Evolutionary conservation across 345 rosid species (phyloP).

Genomic region (Arabidopsis arenosa): DNA sequence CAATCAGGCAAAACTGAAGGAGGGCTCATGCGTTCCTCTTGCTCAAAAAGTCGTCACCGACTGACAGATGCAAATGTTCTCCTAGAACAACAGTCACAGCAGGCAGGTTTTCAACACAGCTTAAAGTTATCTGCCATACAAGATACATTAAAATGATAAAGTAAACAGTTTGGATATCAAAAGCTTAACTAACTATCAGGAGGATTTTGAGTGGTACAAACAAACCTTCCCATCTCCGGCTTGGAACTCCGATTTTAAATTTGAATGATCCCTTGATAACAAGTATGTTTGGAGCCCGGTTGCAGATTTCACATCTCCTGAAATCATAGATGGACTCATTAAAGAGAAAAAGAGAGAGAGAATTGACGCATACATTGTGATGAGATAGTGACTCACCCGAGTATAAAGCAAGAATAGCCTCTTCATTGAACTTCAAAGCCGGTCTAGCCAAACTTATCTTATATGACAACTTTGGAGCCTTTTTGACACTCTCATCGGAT

Average conservation of each 20-base stretch:
- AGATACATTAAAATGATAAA: background rate
- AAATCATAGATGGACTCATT: conserved; percentile 27
- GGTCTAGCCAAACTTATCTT: conserved; percentile 73
- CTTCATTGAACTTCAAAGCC: conserved; percentile 56
- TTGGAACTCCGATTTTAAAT: conserved; percentile 78
- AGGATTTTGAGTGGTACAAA: background rate
- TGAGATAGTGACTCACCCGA: conserved; percentile 54
- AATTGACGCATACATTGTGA: background rate
- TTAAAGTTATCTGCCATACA: conserved; percentile 57
- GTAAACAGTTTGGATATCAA: background rate
- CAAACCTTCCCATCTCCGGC: conserved; percentile 77
- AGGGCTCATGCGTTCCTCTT: conserved; percentile 20
- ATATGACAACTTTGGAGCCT: conserved; percentile 59
- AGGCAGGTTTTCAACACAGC: conserved; percentile 66
- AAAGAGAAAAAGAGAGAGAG: conserved; percentile 4
- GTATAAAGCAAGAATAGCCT: conserved; percentile 62
- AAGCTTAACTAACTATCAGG: background rate
- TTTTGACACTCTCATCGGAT: conserved; percentile 70
- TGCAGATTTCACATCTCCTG: conserved; percentile 70
- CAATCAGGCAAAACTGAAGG: background rate
- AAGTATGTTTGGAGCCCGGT: conserved; percentile 64
- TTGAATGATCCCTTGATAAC: conserved; percentile 71
- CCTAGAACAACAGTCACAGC: conserved; percentile 56
- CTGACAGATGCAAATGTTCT: conserved; percentile 63
- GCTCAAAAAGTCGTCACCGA: conserved; percentile 54